These are phyloP conservation scores for Ascochyta lentis DNA, from an alignment of 2,329 filamentous ascomycete species.

Conservation along the genomic window DNA sequence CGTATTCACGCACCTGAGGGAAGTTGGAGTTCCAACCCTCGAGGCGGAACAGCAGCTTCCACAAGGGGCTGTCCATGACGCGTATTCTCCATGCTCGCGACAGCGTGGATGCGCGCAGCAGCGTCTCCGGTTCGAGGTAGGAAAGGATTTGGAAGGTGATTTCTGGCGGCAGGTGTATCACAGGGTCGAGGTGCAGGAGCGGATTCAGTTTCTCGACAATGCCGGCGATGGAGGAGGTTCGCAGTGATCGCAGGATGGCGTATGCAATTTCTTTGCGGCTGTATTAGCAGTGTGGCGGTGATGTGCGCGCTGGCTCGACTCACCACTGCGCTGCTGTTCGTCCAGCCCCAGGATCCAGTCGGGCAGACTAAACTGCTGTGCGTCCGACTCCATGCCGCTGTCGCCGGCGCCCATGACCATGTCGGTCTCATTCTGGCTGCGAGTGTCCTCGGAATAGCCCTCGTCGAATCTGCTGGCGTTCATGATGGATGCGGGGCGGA, in stretches of 20 bases:
- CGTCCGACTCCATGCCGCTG: conserved; percentile 41
- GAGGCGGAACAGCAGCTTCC: conserved; percentile 80
- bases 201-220: conserved; percentile 83
- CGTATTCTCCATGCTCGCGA: conserved; percentile 83
- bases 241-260: conserved; percentile 76
- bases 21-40: conserved; percentile 84
- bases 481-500: conserved; percentile 47
- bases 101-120: conserved; percentile 78
- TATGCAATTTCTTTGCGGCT: conserved; percentile 74
- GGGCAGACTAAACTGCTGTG: conserved; percentile 52
- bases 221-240: conserved; percentile 78
- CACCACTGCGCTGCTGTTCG: conserved; percentile 64
- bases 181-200: conserved; percentile 90
- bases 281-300: conserved; percentile 11
- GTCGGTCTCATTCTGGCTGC: conserved; percentile 56
- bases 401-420: conserved; percentile 47
- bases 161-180: conserved; percentile 83
- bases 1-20: conserved; percentile 69
- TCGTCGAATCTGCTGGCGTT: conserved; percentile 68
- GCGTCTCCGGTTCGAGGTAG: conserved; percentile 80
- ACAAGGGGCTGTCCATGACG: conserved; percentile 82
- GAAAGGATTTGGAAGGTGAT: conserved; percentile 89
- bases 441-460: conserved; percentile 81
- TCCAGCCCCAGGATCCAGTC: conserved; percentile 62
- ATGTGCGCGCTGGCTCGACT: conserved; percentile 16